These are phyloP conservation scores for Allantophomopsis cytisporea DNA, from an alignment of 2,329 filamentous ascomycete genomes.

Conservation along the genomic window DNA sequence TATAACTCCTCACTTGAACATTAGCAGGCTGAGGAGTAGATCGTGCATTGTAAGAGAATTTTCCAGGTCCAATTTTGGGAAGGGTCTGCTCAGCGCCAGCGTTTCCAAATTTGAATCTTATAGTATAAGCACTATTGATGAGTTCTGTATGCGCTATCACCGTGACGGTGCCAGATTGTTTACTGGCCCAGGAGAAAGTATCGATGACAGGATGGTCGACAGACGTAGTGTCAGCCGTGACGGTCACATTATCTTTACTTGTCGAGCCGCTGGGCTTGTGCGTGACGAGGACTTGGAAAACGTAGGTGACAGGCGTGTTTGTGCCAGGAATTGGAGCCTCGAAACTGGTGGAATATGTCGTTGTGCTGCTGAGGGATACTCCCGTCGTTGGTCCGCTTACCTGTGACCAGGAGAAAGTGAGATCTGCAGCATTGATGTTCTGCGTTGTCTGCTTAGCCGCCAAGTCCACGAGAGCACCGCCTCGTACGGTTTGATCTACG, in stretches of 20 bases:
- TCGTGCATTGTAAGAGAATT: background rate
- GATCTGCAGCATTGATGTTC: background rate
- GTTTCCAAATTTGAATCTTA: background rate
- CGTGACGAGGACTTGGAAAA: slow-evolving; percentile 2
- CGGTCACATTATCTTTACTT: slow-evolving; percentile 2
- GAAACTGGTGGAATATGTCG: slow-evolving; percentile 1
- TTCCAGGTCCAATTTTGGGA: slow-evolving; percentile 1
- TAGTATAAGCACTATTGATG: background rate
- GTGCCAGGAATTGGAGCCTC: background rate
- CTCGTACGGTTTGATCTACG: slow-evolving; percentile 1
- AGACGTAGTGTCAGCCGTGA: background rate
- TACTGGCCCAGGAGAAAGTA: slow-evolving; percentile 6
- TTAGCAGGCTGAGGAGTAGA: background rate
- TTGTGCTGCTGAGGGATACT: slow-evolving; percentile 7
- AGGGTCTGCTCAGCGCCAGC: background rate
- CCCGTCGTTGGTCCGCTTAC: background rate
- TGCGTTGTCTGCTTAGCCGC: background rate
- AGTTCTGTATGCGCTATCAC: slow-evolving; percentile 2
- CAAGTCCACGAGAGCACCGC: slow-evolving; percentile 1
- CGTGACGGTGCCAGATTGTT: slow-evolving; percentile 7
- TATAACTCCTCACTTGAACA: background rate
- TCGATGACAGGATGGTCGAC: slow-evolving; percentile 3
- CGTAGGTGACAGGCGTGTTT: background rate
- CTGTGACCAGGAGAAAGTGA: slow-evolving; percentile 2
- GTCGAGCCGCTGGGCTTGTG: slow-evolving; percentile 1